A percentile compares a stretch with the other conserved stretches of the same genome.
phyloP scores from a whole-genome alignment of 164 flowering plant species.

The Vitis vinifera region ASM3070453v1 NC_081814.1:5661001-5661500 shows the following conservation, averaged over 20 bases:
- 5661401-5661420: constrained; percentile 47
- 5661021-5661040: constrained; percentile 47
- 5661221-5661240: constrained; percentile 46
- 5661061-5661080: constrained; percentile 35
- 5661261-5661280: constrained; percentile 26
- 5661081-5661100: constrained; percentile 67
- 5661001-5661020: constrained; percentile 55
- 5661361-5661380: neutral
- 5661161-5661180: constrained; percentile 42
- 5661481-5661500: constrained; percentile 44
- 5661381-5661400: constrained; percentile 19
- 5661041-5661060: constrained; percentile 34
- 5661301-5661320: neutral
- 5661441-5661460: constrained; percentile 45
- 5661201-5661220: constrained; percentile 59
- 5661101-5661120: constrained; percentile 45
- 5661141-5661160: constrained; percentile 59
- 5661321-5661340: constrained; percentile 13
- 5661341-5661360: neutral
- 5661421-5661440: constrained; percentile 46
- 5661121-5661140: constrained; percentile 26
- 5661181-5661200: constrained; percentile 42
- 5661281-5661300: constrained; percentile 33
- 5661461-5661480: constrained; percentile 46
- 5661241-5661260: constrained; percentile 51